Evolutionary conservation across 352 stramenopile genomes (phyloP), one percentile per base, ranked within the genome.

Genomic region (Phytophthora citricola): DNA sequence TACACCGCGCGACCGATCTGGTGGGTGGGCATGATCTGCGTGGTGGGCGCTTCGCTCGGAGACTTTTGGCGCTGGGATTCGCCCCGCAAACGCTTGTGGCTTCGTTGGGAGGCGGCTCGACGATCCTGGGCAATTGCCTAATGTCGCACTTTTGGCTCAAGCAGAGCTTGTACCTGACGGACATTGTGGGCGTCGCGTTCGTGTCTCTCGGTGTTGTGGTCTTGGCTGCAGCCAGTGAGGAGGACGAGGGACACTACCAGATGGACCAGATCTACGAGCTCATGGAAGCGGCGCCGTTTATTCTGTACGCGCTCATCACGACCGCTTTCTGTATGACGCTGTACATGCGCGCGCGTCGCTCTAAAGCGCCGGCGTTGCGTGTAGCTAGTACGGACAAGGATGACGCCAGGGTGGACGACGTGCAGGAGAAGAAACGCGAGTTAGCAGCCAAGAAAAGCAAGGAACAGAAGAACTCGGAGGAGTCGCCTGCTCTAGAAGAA

Each of bases 11-110:
- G 91, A 4, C 91, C 91, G 15, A 64, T 97, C 31, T 97, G 91
- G 91, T 94, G 88, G 85, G 74, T 97, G 36, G 91, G 91, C 17
- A 93, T 97, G 81, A 55, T 94, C 26, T 90, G 85, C 66, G 87
- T 97, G 15, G 83, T 97, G 27, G 59, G 75, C 5, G 91, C 86
- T 34, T 93, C 82, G 26, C 65, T 97, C 0, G 87, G 87, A 15
- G 91, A 97, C 69, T 95, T 97, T 65, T 92, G 29, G 90, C 90
- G 26, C 72, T 97, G 5, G 90, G 83, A 4, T 97, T 97, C 60
- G 90, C 90, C 20, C 78, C 91, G 24, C 91, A 97, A 76, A 91
- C 88, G 55, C 82, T 95, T 34, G 88, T 94, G 46, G 85, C 88
- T 26, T 94, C 88, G 36, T 75, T 95, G 1, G 86, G 86, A 31